Conservation (phyloP, 1,139 yeast species). For the Diutina rugosa region DNA sequence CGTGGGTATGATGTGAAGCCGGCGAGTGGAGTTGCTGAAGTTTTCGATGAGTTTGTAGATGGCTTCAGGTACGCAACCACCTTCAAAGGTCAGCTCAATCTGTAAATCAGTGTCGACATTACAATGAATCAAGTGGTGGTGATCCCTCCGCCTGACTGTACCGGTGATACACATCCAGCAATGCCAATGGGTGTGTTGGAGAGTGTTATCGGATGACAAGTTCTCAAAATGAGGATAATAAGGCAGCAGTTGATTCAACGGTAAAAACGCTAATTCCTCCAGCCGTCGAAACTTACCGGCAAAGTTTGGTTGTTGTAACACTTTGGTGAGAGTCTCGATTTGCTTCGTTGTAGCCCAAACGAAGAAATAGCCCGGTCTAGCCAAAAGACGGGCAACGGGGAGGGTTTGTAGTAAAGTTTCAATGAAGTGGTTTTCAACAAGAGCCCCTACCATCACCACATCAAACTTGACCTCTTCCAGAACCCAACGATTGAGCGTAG, state of each 20-base stretch:
- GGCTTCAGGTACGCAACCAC: slow-evolving; percentile 44
- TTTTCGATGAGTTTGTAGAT: slow-evolving; percentile 82
- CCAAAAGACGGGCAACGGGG: slow-evolving; percentile 61
- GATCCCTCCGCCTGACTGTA: slow-evolving; percentile 77
- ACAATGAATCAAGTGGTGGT: slow-evolving; percentile 77
- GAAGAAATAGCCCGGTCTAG: slow-evolving; percentile 77
- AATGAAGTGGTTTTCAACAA: slow-evolving; percentile 58
- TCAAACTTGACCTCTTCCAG: slow-evolving; percentile 55
- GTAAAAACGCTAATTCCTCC: slow-evolving; percentile 70
- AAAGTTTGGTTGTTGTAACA: slow-evolving; percentile 49
- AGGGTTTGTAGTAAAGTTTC: slow-evolving; percentile 46
- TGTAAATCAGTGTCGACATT: slow-evolving; percentile 84
- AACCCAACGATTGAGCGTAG: slow-evolving; percentile 50
- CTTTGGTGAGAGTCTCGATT: slow-evolving; percentile 45
- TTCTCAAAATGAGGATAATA: slow-evolving; percentile 18
- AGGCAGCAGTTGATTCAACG: slow-evolving; percentile 45
- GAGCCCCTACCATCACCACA: slow-evolving; percentile 84
- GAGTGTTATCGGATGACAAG: slow-evolving; percentile 12
- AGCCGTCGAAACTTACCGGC: slow-evolving; percentile 73
- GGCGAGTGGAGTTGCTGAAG: slow-evolving; percentile 67
- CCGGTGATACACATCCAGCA: slow-evolving; percentile 98
- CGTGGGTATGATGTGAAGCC: slow-evolving; percentile 76
- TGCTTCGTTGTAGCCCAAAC: slow-evolving; percentile 77
- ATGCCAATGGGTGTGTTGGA: slow-evolving; percentile 64
- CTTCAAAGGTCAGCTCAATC: slow-evolving; percentile 24